Evolutionary conservation across 805 yeast genomes (phyloP), one percentile per base, ranked within the genome.

Genomic region (Starmerella cellae): DNA sequence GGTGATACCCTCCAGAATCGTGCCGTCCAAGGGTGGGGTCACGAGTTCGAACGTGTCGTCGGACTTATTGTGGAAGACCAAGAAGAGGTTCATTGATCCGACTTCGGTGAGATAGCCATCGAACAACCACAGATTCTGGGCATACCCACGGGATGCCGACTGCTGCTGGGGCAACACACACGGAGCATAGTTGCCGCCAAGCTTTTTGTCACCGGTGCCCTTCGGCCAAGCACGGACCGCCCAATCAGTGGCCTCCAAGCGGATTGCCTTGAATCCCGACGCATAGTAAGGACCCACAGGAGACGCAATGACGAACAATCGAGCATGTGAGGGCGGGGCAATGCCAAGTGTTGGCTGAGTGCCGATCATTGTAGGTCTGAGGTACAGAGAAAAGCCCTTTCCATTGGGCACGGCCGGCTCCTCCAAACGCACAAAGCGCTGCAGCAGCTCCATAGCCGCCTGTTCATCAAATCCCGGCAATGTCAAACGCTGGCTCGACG

Each of bases 161-260:
- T 82, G 79, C 55, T 73, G 68, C 67, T 84, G 95, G 26, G 97
- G 96, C 60, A 73, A 70, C 57, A 87, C 76, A 62, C 95, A 82
- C 49, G 97, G 96, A 35, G 96, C 98, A 60, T 88, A 88, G 70
- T 88, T 88, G 48, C 95, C 96, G 64, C 98, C 98, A 57, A 88
- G 75, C 66, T 88, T 88, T 64, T 75, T 79, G 74, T 88, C 81
- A 65, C 98, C 98, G 55, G 77, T 85, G 63, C 97, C 98, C 58
- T 95, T 95, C 60, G 97, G 97, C 97, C 97, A 88, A 24, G 98
- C 97, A 69, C 98, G 82, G 27, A 87, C 87, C 39, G 95, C 95
- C 55, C 82, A 77, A 60, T 84, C 94, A 28, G 95, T 87, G 52
- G 97, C 96, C 67, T 88, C 95, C 51, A 91, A 72, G 48, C 75